Evolutionary conservation across 2,329 filamentous ascomycete genomes (phyloP).

Genomic region (Scopulariopsis brevicaulis): DNA sequence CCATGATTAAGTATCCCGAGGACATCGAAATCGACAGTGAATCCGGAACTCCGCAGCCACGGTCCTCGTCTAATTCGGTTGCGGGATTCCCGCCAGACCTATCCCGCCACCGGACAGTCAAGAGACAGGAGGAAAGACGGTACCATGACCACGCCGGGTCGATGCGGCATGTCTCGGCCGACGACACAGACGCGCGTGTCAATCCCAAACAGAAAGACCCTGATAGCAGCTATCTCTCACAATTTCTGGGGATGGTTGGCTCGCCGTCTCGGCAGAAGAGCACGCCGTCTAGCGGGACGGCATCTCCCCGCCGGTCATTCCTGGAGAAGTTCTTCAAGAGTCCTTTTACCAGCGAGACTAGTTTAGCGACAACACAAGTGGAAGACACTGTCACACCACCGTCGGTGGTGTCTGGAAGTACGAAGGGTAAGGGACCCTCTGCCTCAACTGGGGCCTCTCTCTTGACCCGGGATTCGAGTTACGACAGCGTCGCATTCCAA

Average conservation of each 20-base stretch:
- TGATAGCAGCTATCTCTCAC: constrained; percentile 27
- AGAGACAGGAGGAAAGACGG: constrained; percentile 22
- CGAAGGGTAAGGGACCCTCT: not conserved
- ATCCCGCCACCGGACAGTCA: constrained; percentile 27
- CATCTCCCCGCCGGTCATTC: not conserved
- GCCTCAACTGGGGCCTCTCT: not conserved
- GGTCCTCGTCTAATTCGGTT: constrained; percentile 6
- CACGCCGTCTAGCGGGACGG: not conserved
- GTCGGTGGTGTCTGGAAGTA: not conserved
- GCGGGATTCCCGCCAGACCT: constrained; percentile 15
- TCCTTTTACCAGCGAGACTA: not conserved
- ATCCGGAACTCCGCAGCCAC: constrained; percentile 12
- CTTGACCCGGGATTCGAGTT: not conserved
- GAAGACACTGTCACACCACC: not conserved
- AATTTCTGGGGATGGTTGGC: constrained; percentile 27
- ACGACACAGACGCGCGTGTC: constrained; percentile 25
- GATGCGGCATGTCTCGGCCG: constrained; percentile 25
- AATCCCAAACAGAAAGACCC: constrained; percentile 22
- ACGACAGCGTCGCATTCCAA: not conserved
- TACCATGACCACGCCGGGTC: constrained; percentile 32
- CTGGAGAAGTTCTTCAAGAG: not conserved
- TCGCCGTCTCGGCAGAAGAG: not conserved
- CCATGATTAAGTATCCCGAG: constrained; percentile 17
- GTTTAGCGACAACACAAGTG: not conserved
- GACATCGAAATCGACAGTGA: constrained; percentile 24